Conservation (phyloP, 345 rosid genomes). For the Xanthoceras sorbifolium region DNA sequence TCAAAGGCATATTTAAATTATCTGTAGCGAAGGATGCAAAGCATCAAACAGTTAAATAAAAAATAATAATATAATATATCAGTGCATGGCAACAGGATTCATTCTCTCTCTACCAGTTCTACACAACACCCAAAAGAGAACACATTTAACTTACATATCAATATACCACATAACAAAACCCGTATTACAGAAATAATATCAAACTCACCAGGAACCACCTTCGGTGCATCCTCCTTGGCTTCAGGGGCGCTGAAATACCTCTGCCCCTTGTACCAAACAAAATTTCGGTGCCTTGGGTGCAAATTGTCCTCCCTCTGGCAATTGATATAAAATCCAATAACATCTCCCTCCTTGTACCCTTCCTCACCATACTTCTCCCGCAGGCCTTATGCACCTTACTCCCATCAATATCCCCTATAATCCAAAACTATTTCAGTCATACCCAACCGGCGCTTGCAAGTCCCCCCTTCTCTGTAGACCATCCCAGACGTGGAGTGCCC, state of each 20-base stretch:
- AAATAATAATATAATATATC: neutral
- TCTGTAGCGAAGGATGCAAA: neutral
- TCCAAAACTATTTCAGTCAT: conserved; percentile 88
- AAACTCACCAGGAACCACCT: conserved; percentile 75
- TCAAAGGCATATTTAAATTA: neutral
- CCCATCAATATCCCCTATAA: conserved; percentile 96
- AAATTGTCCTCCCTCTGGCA: conserved; percentile 72
- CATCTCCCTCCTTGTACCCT: conserved; percentile 93
- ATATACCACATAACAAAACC: neutral
- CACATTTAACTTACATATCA: neutral
- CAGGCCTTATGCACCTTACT: conserved; percentile 93
- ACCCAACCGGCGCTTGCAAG: conserved; percentile 96
- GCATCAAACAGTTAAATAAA: neutral
- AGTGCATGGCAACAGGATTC: neutral
- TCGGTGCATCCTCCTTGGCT: conserved; percentile 80
- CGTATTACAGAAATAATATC: neutral
- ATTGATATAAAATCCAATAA: conserved; percentile 84
- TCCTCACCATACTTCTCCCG: conserved; percentile 86
- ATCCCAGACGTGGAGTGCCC: conserved; percentile 95
- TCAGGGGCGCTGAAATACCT: conserved; percentile 75
- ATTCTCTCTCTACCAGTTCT: neutral
- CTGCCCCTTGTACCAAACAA: conserved; percentile 91
- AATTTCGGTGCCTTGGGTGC: conserved; percentile 78
- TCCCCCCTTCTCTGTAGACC: conserved; percentile 97
- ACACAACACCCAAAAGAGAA: neutral